Conservation (phyloP, 768 basidiomycete genomes). For the Boletus rubropictus region DNA sequence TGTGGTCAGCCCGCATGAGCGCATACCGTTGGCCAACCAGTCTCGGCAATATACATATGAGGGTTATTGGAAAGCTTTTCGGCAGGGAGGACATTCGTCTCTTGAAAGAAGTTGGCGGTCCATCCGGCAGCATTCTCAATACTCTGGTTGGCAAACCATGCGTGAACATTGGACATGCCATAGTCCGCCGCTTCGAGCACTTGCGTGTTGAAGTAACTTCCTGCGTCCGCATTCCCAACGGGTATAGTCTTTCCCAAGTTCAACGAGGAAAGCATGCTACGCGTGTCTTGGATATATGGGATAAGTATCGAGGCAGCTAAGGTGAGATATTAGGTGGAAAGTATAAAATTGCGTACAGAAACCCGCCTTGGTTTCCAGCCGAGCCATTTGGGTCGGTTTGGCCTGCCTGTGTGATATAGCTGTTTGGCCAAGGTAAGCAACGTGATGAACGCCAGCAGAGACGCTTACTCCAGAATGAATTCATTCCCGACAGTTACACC, state of each 20-base stretch:
- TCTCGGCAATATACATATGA: constrained; percentile 89
- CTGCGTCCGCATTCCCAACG: constrained; percentile 82
- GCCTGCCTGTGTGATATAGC: constrained; percentile 52
- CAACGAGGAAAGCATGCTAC: constrained; percentile 47
- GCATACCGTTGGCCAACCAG: constrained; percentile 76
- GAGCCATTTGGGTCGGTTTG: constrained; percentile 50
- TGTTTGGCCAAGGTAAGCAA: constrained; percentile 24
- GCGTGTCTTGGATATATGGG: constrained; percentile 61
- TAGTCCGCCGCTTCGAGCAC: constrained; percentile 63
- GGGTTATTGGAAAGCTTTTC: constrained; percentile 61
- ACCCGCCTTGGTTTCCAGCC: constrained; percentile 42
- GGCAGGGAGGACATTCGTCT: constrained; percentile 57
- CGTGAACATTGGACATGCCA: constrained; percentile 87
- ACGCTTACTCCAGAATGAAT: constrained; percentile 68
- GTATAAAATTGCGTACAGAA: background rate
- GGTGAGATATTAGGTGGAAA: background rate
- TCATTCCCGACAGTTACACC: constrained; percentile 94
- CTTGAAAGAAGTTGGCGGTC: constrained; percentile 75
- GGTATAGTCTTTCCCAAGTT: constrained; percentile 55
- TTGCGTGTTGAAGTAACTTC: constrained; percentile 71
- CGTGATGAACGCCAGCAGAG: background rate
- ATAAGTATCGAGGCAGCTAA: constrained; percentile 59
- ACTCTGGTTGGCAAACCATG: constrained; percentile 85
- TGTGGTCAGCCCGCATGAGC: background rate
- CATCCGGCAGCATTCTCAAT: constrained; percentile 67